phyloP scores from a whole-genome alignment of 306 rosid genomes.

The Geum urbanum region DNA sequence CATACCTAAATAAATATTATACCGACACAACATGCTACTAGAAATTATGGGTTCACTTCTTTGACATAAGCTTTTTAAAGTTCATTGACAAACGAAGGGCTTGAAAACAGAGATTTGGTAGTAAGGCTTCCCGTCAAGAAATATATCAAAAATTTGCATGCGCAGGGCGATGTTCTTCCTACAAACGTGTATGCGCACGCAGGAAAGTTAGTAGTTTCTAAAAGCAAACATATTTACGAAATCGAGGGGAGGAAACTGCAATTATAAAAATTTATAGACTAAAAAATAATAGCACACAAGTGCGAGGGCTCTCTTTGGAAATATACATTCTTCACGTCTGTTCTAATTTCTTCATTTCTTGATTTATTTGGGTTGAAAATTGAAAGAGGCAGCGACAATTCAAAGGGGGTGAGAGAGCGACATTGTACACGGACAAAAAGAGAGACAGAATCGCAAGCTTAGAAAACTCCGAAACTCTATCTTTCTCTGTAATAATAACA shows the following conservation, averaged over 20 bases:
- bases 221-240: no score
- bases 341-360: background rate
- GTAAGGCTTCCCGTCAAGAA: no score
- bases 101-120: no score
- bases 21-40: no score
- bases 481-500: conserved; percentile 5
- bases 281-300: background rate
- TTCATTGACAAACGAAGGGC: no score
- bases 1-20: no score
- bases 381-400: conserved; percentile 58
- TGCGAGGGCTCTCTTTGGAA: background rate
- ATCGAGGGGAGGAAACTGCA: background rate
- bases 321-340: background rate
- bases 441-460: conserved; percentile 27
- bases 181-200: no score
- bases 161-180: no score
- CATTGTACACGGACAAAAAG: conserved; percentile 7
- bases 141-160: no score
- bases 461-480: conserved; percentile 14
- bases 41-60: no score
- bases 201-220: no score
- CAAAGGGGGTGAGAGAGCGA: conserved; percentile 20
- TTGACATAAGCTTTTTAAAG: no score
- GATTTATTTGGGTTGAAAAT: background rate
- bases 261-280: background rate